Evolutionary conservation across 768 basidiomycete genomes (phyloP).

Genomic region (Boletus barrowsii): DNA sequence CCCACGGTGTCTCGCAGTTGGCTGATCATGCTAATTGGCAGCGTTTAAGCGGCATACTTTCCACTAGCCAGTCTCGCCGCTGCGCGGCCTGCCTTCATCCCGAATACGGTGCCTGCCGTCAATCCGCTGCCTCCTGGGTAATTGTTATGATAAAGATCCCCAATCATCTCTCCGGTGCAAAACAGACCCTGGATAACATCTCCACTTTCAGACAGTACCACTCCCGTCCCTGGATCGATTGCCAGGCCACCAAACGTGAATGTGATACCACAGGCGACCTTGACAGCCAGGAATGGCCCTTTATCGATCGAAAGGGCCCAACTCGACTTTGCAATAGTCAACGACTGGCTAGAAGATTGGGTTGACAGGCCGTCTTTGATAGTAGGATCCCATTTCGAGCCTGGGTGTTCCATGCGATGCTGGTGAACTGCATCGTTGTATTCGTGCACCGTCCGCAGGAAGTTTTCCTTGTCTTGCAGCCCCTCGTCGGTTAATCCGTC

Average conservation of each 20-base stretch:
- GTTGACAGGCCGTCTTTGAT: constrained; percentile 63
- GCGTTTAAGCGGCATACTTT: neutral
- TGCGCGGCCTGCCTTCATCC: constrained; percentile 49
- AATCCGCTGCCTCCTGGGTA: constrained; percentile 71
- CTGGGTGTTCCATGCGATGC: constrained; percentile 35
- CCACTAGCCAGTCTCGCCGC: constrained; percentile 34
- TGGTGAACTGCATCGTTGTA: constrained; percentile 51
- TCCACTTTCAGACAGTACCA: constrained; percentile 44
- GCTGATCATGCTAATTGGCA: neutral
- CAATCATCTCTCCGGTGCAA: constrained; percentile 69
- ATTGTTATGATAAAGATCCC: constrained; percentile 59
- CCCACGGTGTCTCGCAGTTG: neutral
- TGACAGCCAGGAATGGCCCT: constrained; percentile 60
- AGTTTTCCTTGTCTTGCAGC: constrained; percentile 38
- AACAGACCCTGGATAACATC: constrained; percentile 52
- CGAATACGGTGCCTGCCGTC: constrained; percentile 65
- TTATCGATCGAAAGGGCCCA: constrained; percentile 60
- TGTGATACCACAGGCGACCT: constrained; percentile 66
- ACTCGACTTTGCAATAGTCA: constrained; percentile 58
- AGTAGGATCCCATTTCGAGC: constrained; percentile 54
- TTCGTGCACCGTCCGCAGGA: constrained; percentile 44
- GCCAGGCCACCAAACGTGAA: constrained; percentile 72
- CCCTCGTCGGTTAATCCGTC: constrained; percentile 44
- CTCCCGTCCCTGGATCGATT: constrained; percentile 53
- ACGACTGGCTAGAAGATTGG: constrained; percentile 33